Base-by-base conservation (phyloP, 495 filamentous ascomycete species). In the Parathielavia appendiculata region DNA sequence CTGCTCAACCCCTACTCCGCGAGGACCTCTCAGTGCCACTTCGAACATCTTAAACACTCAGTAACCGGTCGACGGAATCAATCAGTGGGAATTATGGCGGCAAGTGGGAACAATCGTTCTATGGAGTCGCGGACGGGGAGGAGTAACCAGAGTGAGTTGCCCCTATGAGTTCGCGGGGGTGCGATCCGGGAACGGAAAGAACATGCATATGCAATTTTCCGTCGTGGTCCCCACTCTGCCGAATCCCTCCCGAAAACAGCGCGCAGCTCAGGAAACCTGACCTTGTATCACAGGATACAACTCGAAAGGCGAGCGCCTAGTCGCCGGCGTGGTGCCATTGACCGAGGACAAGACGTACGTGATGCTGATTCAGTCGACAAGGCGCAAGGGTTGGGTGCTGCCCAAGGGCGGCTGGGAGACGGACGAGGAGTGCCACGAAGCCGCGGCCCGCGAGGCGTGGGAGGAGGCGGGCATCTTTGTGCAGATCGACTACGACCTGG, bases 371-470 rank as follows among this genome's bases (percentile, higher is more conserved):
- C 89, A 96, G 73, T 96, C 92, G 45, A 90, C 87, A 51, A 82
- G 89, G 53, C 88, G 91, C 61, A 76, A 76, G 58, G 90, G 89
- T 59, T 98, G 95, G 93, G 92, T 98, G 40, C 79, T 98, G 55
- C 93, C 93, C 54, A 98, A 98, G 71, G 93, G 93, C 64, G 93
- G 93, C 54, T 98, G 95, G 89, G 93, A 98, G 73, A 86, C 83
- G 17, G 93, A 98, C 74, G 93, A 98, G 75, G 80, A 78, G 59
- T 82, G 79, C 57, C 71, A 70, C 50, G 76, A 80, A 58, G 79
- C 79, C 41, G 81, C 79, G 36, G 75, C 75, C 54, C 78, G 93
- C 58, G 93, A 98, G 75, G 95, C 93, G 45, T 98, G 93, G 93
- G 93, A 98, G 75, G 93, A 98, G 75, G 93, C 90, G 51, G 93